Evolutionary conservation across 164 flowering plant genomes (phyloP), one percentile per base, ranked within the genome.

Genomic region (Chimonanthus salicifolius): DNA sequence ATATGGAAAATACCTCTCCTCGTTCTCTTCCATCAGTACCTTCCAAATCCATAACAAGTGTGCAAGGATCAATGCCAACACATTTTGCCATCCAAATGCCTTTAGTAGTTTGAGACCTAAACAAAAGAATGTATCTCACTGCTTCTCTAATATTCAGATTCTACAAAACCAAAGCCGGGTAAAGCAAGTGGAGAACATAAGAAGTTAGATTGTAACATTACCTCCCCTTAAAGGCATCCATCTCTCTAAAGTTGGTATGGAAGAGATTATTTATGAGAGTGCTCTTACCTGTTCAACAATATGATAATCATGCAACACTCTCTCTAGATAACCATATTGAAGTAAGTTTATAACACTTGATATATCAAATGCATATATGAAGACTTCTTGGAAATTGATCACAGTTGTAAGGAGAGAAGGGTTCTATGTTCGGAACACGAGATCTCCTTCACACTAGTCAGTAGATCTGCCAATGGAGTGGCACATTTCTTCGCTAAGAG

Each of bases 11-110:
- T 33, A 94, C 98, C 98, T 94, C 98, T 84, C 98, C 99, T 58
- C 98, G 83, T 83, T 94, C 99, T 82, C 99, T 87, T 83, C 98
- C 98, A 85, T 94, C 97, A 74, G 97, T 90, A 62, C 98, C 98
- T 86, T 94, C 98, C 84, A 94, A 86, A 83, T 94, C 98, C 98
- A 94, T 94, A 49, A 94, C 94, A 63, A 94, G 74, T 20, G 97
- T 94, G 73, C 88, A 88, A 70, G 98, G 98, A 73, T 94, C 98
- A 69, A 94, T 88, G 9, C 88, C 97, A 74, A 80, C 86, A 82
- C 96, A 91, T 66, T 72, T 86, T 47, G 98, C 99, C 87, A 90
- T 7, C 99, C 99, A 94, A 60, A 94, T 91, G 71, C 99, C 99
- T 82, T 94, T 92, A 62, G 99, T 94, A 20, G 98, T 92, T 80